Conservation (phyloP, 2,329 filamentous ascomycete genomes). For the Penicillium brasilianum region DNA sequence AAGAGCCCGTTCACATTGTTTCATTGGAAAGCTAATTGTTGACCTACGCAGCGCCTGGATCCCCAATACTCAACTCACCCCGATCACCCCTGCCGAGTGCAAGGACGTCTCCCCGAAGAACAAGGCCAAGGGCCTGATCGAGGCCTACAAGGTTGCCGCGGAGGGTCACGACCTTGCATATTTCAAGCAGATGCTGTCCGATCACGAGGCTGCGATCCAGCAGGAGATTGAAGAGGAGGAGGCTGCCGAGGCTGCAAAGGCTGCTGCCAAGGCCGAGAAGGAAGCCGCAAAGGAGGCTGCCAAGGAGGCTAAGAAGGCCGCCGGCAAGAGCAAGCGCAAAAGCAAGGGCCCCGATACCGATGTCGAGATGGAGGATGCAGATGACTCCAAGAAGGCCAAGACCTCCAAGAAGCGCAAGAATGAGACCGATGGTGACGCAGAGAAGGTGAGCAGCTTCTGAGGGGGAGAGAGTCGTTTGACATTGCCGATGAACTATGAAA, state of each 20-base stretch:
- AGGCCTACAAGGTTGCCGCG: constrained; percentile 79
- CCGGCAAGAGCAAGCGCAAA: constrained; percentile 55
- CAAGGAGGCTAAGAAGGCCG: constrained; percentile 14
- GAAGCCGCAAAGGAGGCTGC: constrained; percentile 53
- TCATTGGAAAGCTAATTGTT: constrained; percentile 20
- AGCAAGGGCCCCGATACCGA: constrained; percentile 56
- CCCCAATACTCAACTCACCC: constrained; percentile 78
- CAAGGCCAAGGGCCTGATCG: constrained; percentile 80
- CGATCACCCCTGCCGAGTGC: constrained; percentile 75
- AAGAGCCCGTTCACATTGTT: background rate
- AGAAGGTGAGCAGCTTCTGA: constrained; percentile 59
- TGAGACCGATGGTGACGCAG: constrained; percentile 71
- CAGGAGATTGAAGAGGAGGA: constrained; percentile 64
- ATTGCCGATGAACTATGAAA: background rate
- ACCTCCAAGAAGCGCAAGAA: constrained; percentile 82
- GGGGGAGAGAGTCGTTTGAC: background rate
- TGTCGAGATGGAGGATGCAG: constrained; percentile 59
- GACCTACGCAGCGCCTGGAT: constrained; percentile 76
- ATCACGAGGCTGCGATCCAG: constrained; percentile 61
- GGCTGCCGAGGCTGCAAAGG: constrained; percentile 33
- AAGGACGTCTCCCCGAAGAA: constrained; percentile 67
- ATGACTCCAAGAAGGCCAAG: constrained; percentile 58
- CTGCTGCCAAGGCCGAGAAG: constrained; percentile 60
- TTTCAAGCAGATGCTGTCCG: constrained; percentile 78
- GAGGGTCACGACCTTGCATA: constrained; percentile 77